Evolutionary conservation across 2,329 filamentous ascomycete genomes (phyloP), one percentile per base, ranked within the genome.

Genomic region (Cercospora nicotianae): DNA sequence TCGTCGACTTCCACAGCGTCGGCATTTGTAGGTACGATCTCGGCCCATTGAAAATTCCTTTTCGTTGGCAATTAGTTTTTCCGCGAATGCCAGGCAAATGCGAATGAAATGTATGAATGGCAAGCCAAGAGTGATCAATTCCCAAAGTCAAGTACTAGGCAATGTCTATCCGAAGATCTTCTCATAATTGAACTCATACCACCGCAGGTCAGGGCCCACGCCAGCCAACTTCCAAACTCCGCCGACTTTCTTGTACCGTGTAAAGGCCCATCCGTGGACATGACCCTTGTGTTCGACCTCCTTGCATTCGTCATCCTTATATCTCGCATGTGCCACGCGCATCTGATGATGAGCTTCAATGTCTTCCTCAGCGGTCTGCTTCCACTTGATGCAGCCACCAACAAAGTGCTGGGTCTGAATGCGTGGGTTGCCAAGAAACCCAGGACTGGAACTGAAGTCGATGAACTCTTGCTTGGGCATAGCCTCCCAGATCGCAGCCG

Each of bases 261-360:
- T 57, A 26, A 57, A 57, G 53, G 53, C 53, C 53, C 53, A 57
- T 3, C 53, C 53, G 1, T 57, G 28, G 7, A 57, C 53, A 31
- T 57, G 53, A 5, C 53, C 53, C 53, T 57, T 57, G 23, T 31
- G 23, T 23, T 57, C 53, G n/a, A 28, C 53, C 3, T 57, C 53
- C 53, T 57, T 57, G 23, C 28, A 57, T 28, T 57, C 53, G 3
- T 57, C 53, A 2, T 57, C 53, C 23, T 57, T 57, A 12, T 57
- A 57, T 9, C 28, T 57, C 53, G 23, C 23, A 31, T 57, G 53
- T n/a, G 53, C 53, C 9, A 57, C 53, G 7, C 53, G 53, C 53
- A 57, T 57, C 26, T 57, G 53, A 30, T 57, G 53, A 31, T 57
- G 53, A 57, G 53, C 53, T 57, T 57, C 53, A 57, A 57, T 57